Percentiles rank a stretch among this genome's conserved stretches.
phyloP scores from a whole-genome alignment of 805 yeast species.

The Kuraishia hungarica region DNA sequence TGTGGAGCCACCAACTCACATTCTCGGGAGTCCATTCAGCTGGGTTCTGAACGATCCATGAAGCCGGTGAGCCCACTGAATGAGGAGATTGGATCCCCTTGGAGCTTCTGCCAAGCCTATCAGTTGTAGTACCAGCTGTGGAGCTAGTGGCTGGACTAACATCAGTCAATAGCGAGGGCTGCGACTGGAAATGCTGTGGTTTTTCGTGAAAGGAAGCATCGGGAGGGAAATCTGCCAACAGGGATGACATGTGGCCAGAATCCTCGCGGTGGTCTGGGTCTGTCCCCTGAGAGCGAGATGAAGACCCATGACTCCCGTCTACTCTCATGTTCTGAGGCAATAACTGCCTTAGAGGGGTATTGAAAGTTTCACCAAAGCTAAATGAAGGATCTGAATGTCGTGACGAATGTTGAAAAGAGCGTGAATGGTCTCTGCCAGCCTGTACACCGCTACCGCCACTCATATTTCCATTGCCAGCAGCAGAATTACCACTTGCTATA shows the following conservation, averaged over 20 bases:
- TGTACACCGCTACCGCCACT: neutral
- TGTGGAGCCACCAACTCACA: constrained; percentile 59
- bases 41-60: constrained; percentile 45
- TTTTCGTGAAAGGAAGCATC: neutral
- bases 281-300: neutral
- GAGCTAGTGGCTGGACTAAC: neutral
- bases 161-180: neutral
- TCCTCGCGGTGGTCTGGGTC: neutral
- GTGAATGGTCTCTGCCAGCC: neutral
- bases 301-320: neutral
- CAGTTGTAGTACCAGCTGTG: neutral
- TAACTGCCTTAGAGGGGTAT: neutral
- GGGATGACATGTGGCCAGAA: neutral
- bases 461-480: neutral
- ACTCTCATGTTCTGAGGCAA: neutral
- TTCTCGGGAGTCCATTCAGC: constrained; percentile 67
- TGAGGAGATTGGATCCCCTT: constrained; percentile 1
- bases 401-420: neutral
- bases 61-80: constrained; percentile 12
- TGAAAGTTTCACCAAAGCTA: neutral
- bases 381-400: neutral
- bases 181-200: neutral
- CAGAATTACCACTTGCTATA: too few relatives aligned
- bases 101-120: neutral
- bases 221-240: neutral